phyloP scores from a whole-genome alignment of 352 stramenopile genomes.

The Aphanomyces euteiches region DNA sequence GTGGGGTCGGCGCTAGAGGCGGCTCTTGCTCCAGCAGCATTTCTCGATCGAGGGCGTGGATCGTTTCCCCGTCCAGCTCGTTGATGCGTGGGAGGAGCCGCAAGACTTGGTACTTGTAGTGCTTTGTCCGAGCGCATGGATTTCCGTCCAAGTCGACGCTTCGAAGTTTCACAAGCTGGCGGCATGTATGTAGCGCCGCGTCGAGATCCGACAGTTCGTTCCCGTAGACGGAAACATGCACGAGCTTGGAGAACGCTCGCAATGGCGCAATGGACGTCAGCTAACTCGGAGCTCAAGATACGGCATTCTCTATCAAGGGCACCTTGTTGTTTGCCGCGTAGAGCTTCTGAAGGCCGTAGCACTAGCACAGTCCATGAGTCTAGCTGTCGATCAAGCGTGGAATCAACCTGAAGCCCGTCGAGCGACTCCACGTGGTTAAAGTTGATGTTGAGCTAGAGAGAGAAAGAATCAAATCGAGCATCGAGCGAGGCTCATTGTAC shows the following conservation, averaged over 20 bases:
- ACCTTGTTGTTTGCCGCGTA: slow-evolving; percentile 64
- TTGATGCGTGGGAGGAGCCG: slow-evolving; percentile 58
- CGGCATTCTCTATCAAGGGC: not conserved
- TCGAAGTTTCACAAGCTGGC: slow-evolving; percentile 50
- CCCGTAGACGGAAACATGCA: slow-evolving; percentile 58
- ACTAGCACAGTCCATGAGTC: slow-evolving; percentile 35
- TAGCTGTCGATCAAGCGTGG: not conserved
- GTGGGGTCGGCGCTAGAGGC: slow-evolving; percentile 15
- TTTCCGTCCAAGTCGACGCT: slow-evolving; percentile 71
- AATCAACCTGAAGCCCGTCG: slow-evolving; percentile 44
- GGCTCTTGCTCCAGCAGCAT: slow-evolving; percentile 3
- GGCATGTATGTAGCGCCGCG: slow-evolving; percentile 48
- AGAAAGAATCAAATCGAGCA: not conserved
- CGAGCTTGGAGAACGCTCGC: slow-evolving; percentile 46
- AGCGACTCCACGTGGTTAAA: slow-evolving; percentile 60
- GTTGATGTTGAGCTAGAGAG: slow-evolving; percentile 56
- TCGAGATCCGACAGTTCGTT: slow-evolving; percentile 52
- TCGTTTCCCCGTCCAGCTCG: slow-evolving; percentile 48
- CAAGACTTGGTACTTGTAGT: slow-evolving; percentile 75
- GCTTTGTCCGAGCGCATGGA: slow-evolving; percentile 53
- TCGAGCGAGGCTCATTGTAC: slow-evolving; percentile 31
- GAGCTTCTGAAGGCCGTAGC: slow-evolving; percentile 54
- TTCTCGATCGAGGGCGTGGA: slow-evolving; percentile 25
- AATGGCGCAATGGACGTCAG: slow-evolving; percentile 49
- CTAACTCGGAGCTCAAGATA: not conserved